These are phyloP conservation scores for Papilionanthe hybrid DNA, from an alignment of 116 monocot species.

Conservation along the genomic window DNA sequence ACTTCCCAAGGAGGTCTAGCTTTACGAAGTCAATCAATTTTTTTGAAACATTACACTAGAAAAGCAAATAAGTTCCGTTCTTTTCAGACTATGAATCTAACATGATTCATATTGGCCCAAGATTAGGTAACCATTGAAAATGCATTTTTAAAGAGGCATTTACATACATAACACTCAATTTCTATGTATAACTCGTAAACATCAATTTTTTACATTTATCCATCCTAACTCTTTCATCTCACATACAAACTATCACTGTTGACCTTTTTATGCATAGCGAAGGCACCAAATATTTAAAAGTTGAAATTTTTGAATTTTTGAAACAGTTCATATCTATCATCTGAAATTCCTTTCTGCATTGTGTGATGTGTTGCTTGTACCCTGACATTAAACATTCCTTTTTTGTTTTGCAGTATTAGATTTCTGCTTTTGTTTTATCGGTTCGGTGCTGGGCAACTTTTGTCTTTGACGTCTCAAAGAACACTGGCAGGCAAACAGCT, in stretches of 20 bases:
- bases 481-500: not conserved
- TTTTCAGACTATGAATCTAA: constrained; percentile 31
- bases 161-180: too few relatives aligned
- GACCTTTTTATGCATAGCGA: too few relatives aligned
- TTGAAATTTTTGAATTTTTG: not conserved
- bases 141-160: too few relatives aligned
- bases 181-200: too few relatives aligned
- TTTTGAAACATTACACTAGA: not conserved
- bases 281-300: too few relatives aligned
- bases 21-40: constrained; percentile 8
- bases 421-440: not conserved
- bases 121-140: constrained; percentile 20
- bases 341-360: too few relatives aligned
- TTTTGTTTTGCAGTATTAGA: not conserved
- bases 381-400: not conserved
- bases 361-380: not conserved
- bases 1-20: constrained; percentile 12
- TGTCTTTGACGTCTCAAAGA: too few relatives aligned
- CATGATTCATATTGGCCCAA: not conserved
- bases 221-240: too few relatives aligned
- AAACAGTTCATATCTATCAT: too few relatives aligned
- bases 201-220: too few relatives aligned
- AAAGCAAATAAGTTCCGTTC: constrained; percentile 37
- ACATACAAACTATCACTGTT: too few relatives aligned
- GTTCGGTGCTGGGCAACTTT: not conserved